A percentile compares a stretch with the other conserved stretches of the same genome.
These are phyloP conservation scores for Cryphonectria naterciae DNA, from an alignment of 2,329 filamentous ascomycete species.

Conservation along the genomic window DNA sequence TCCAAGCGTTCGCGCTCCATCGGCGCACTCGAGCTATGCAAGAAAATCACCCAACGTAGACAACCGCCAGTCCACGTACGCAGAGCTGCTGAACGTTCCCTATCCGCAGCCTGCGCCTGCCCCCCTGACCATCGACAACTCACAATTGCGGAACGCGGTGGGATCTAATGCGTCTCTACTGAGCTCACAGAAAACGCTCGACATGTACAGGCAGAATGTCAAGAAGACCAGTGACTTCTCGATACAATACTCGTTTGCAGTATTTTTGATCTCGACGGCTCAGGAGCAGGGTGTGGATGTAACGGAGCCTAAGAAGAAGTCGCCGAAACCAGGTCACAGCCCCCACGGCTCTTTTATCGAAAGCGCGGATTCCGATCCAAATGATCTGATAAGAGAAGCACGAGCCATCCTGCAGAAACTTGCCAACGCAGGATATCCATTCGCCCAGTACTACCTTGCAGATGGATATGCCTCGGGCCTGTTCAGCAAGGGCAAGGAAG, in stretches of 20 bases:
- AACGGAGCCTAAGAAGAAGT: conserved; percentile 49
- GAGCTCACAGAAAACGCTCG: conserved; percentile 88
- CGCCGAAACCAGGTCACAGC: conserved; percentile 52
- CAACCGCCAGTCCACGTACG: conserved; percentile 56
- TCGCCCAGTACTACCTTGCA: conserved; percentile 95
- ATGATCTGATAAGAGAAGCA: conserved; percentile 81
- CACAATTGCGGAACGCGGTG: conserved; percentile 75
- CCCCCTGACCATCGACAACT: conserved; percentile 77
- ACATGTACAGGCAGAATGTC: conserved; percentile 96
- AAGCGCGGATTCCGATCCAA: conserved; percentile 54
- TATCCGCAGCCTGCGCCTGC: conserved; percentile 78
- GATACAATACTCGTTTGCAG: conserved; percentile 94
- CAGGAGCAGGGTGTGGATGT: conserved; percentile 71
- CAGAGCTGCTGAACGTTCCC: conserved; percentile 67
- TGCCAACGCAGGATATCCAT: conserved; percentile 87
- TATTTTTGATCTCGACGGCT: conserved; percentile 89
- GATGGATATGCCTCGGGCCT: conserved; percentile 93
- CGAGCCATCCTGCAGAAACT: conserved; percentile 86
- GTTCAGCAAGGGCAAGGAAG: conserved; percentile 92
- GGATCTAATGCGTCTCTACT: conserved; percentile 90
- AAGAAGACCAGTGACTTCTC: conserved; percentile 93
- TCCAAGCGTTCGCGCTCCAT: conserved; percentile 51
- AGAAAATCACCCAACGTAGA: conserved; percentile 54
- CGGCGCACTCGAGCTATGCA: conserved; percentile 49
- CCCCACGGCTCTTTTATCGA: conserved; percentile 52